Percentiles rank a stretch among this genome's conserved stretches.
These are phyloP conservation scores for Dichomitus squalens DNA, from an alignment of 1,284 basidiomycete genomes.

Conservation along the genomic window DNA sequence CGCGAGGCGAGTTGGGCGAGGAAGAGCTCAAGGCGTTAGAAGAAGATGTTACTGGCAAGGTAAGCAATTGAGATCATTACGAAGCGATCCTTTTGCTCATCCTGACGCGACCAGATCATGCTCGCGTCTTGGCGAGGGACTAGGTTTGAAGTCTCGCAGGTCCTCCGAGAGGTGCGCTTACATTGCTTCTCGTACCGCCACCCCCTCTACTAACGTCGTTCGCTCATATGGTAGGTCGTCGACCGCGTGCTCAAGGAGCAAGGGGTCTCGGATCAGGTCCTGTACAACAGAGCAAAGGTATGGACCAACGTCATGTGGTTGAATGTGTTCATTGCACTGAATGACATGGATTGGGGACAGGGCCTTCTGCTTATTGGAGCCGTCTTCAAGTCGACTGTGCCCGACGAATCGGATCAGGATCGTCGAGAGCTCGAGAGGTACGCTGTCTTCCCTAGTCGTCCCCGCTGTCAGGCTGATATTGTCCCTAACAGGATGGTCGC, in stretches of 20 bases:
- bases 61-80: constrained; percentile 27
- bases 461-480: background rate
- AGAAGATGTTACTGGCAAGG: constrained; percentile 93
- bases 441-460: constrained; percentile 15
- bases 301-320: constrained; percentile 3
- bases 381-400: constrained; percentile 81
- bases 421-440: constrained; percentile 89
- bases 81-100: background rate
- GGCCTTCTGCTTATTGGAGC: constrained; percentile 83
- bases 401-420: constrained; percentile 91
- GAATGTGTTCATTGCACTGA: background rate
- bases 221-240: constrained; percentile 47
- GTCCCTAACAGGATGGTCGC: constrained; percentile 33
- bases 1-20: constrained; percentile 83
- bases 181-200: background rate
- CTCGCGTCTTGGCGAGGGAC: constrained; percentile 96
- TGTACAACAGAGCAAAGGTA: constrained; percentile 84
- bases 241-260: constrained; percentile 83
- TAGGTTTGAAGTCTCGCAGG: constrained; percentile 88
- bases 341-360: constrained; percentile 36
- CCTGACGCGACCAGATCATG: constrained; percentile 65
- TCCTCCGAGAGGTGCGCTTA: constrained; percentile 65
- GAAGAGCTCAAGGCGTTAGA: constrained; percentile 88
- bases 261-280: constrained; percentile 65
- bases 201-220: background rate